Conservation (phyloP, 805 yeast species). For the Scheffersomyces spartinae region DNA sequence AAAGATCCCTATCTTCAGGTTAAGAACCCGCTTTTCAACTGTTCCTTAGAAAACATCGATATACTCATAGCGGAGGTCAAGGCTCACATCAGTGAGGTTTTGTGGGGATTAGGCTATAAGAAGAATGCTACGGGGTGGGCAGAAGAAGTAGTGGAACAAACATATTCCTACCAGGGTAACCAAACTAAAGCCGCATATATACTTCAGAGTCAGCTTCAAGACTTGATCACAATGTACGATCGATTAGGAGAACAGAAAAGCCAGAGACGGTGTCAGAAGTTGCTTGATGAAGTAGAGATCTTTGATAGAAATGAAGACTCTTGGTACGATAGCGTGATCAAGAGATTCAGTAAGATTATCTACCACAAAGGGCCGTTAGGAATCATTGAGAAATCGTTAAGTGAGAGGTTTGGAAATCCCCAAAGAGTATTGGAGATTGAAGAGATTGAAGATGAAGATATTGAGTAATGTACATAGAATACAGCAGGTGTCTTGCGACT, state of each 20-base stretch:
- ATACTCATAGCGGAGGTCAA: slow-evolving; percentile 19
- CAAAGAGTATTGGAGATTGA: slow-evolving; percentile 23
- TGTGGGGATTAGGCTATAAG: slow-evolving; percentile 29
- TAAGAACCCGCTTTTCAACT: slow-evolving; percentile 24
- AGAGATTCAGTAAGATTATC: slow-evolving; percentile 25
- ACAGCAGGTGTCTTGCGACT: too few species aligned
- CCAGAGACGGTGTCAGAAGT: slow-evolving; percentile 15
- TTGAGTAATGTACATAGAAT: slow-evolving; percentile 9
- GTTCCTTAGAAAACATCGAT: slow-evolving; percentile 16
- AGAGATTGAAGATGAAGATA: slow-evolving; percentile 31
- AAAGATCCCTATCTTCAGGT: slow-evolving; percentile 16
- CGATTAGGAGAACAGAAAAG: slow-evolving; percentile 12
- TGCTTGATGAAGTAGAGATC: slow-evolving; percentile 12
- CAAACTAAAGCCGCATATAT: slow-evolving; percentile 16
- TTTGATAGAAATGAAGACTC: slow-evolving; percentile 13
- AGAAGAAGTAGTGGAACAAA: slow-evolving; percentile 27
- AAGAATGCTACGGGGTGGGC: slow-evolving; percentile 29
- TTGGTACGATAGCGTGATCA: slow-evolving; percentile 24
- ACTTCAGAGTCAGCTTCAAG: slow-evolving; percentile 17
- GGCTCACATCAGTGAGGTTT: slow-evolving; percentile 28
- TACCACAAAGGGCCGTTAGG: slow-evolving; percentile 32
- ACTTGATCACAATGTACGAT: slow-evolving; percentile 22
- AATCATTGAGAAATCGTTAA: slow-evolving; percentile 25
- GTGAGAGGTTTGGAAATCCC: slow-evolving; percentile 27
- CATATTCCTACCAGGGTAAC: slow-evolving; percentile 17